Evolutionary conservation across 352 stramenopile genomes (phyloP).

Genomic region (Phytophthora kernoviae): DNA sequence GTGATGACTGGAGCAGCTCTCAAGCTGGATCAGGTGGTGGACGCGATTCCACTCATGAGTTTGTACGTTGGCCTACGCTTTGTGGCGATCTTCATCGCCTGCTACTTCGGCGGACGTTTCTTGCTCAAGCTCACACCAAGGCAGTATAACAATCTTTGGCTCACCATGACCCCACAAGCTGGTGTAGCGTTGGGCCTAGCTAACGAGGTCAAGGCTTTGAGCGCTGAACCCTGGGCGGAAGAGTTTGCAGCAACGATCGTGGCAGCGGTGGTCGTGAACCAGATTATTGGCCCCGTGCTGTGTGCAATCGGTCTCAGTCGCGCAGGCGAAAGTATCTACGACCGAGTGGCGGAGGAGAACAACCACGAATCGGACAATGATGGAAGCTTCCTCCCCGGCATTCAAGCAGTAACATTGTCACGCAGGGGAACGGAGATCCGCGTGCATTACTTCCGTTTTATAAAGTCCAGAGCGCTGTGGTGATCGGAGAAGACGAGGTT

Average conservation of each 20-base stretch:
- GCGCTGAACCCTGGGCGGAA: slow-evolving; percentile 50
- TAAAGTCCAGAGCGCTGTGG: slow-evolving; percentile 54
- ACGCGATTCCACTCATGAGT: slow-evolving; percentile 69
- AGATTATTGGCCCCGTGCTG: slow-evolving; percentile 71
- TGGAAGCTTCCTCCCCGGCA: slow-evolving; percentile 4
- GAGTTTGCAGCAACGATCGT: slow-evolving; percentile 74
- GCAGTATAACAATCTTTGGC: slow-evolving; percentile 80
- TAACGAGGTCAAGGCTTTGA: slow-evolving; percentile 60
- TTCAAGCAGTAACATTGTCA: slow-evolving; percentile 27
- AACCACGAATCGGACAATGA: slow-evolving; percentile 13
- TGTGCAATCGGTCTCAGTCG: slow-evolving; percentile 59
- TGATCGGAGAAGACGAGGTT: slow-evolving; percentile 66
- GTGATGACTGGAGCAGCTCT: slow-evolving; percentile 76
- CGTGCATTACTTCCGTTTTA: slow-evolving; percentile 52
- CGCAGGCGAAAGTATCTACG: slow-evolving; percentile 54
- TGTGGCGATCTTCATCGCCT: slow-evolving; percentile 64
- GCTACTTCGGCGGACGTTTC: slow-evolving; percentile 63
- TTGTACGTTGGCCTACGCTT: slow-evolving; percentile 65
- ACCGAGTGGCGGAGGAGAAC: slow-evolving; percentile 22
- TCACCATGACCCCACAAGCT: slow-evolving; percentile 75
- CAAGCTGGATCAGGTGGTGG: slow-evolving; percentile 66
- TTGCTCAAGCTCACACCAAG: slow-evolving; percentile 58
- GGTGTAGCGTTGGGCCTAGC: slow-evolving; percentile 69
- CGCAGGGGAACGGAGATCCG: slow-evolving; percentile 45
- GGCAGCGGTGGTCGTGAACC: slow-evolving; percentile 70